phyloP scores from a whole-genome alignment of 768 basidiomycete genomes.

The Pulveroboletus ravenelii region DNA sequence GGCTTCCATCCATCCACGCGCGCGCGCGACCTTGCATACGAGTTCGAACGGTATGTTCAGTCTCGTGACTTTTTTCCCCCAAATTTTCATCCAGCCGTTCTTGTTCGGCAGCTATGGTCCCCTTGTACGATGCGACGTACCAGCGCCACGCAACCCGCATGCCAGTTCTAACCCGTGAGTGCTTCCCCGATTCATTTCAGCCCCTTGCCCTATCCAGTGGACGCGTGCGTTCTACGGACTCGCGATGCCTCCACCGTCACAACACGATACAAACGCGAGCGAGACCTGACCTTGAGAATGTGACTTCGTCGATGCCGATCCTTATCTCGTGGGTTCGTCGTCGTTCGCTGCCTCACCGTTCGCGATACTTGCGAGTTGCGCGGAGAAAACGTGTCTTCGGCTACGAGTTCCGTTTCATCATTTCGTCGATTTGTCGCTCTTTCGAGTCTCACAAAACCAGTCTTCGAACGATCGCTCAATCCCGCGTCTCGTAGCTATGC shows the following conservation, averaged over 20 bases:
- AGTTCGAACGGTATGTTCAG: conserved; percentile 71
- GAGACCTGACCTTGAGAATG: conserved; percentile 19
- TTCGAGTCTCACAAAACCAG: conserved; percentile 32
- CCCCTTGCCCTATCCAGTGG: conserved; percentile 36
- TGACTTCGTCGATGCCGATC: conserved; percentile 28
- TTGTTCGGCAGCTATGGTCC: conserved; percentile 63
- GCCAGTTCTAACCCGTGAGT: conserved; percentile 82
- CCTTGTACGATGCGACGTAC: conserved; percentile 84
- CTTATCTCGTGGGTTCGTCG: conserved; percentile 28
- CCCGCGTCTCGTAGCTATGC: conserved; percentile 67
- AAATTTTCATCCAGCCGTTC: conserved; percentile 1
- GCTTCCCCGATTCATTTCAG: conserved; percentile 21
- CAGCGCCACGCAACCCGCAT: conserved; percentile 76
- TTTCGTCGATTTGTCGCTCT: conserved; percentile 32
- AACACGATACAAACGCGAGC: conserved; percentile 29
- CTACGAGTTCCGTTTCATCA: conserved; percentile 24
- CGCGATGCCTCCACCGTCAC: conserved; percentile 22
- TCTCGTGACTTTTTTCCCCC: background rate
- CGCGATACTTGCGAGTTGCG: conserved; percentile 25
- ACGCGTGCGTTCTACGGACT: conserved; percentile 32
- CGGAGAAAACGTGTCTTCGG: conserved; percentile 27
- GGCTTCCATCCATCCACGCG: conserved; percentile 82
- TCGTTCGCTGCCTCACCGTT: conserved; percentile 20
- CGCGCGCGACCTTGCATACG: conserved; percentile 77
- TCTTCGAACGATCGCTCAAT: conserved; percentile 53